Conservation (phyloP, 164 flowering plant genomes). For the Aristolochia fimbriata region DNA sequence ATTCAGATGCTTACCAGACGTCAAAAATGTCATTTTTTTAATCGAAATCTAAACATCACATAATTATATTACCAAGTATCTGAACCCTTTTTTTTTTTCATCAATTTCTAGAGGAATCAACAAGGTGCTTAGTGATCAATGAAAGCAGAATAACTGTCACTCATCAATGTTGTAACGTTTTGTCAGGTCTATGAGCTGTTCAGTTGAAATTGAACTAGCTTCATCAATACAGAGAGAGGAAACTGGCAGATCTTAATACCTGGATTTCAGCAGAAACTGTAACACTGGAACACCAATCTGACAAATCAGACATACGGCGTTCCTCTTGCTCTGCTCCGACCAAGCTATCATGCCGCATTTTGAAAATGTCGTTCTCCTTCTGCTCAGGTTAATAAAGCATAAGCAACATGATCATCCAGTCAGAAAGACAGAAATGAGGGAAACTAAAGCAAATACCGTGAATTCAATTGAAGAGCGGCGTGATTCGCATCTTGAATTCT, state of each 20-base stretch:
- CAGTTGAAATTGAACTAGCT: too few species aligned
- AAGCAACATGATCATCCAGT: background rate
- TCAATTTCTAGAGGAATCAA: too few species aligned
- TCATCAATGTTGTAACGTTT: too few species aligned
- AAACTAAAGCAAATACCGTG: conserved; percentile 18
- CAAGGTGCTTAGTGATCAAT: too few species aligned
- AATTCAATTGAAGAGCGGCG: conserved; percentile 8
- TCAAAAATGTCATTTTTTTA: too few species aligned
- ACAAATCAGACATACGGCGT: conserved; percentile 86
- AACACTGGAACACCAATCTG: conserved; percentile 84
- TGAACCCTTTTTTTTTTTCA: too few species aligned
- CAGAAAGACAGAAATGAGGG: background rate
- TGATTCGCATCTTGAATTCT: conserved; percentile 29
- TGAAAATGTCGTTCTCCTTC: conserved; percentile 31
- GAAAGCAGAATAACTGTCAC: too few species aligned
- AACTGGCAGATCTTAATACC: conserved; percentile 20
- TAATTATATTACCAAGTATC: too few species aligned
- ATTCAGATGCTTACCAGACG: too few species aligned
- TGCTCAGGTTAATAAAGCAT: background rate
- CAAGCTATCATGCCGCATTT: conserved; percentile 10
- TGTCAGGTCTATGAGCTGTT: too few species aligned
- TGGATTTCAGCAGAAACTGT: conserved; percentile 59
- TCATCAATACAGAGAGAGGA: too few species aligned
- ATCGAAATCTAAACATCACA: too few species aligned
- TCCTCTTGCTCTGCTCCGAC: conserved; percentile 62